A percentile compares a stretch with the other conserved stretches of the same genome.
These are phyloP conservation scores for Exserohilum turcica DNA, from an alignment of 2,329 filamentous ascomycete genomes.

Conservation along the genomic window DNA sequence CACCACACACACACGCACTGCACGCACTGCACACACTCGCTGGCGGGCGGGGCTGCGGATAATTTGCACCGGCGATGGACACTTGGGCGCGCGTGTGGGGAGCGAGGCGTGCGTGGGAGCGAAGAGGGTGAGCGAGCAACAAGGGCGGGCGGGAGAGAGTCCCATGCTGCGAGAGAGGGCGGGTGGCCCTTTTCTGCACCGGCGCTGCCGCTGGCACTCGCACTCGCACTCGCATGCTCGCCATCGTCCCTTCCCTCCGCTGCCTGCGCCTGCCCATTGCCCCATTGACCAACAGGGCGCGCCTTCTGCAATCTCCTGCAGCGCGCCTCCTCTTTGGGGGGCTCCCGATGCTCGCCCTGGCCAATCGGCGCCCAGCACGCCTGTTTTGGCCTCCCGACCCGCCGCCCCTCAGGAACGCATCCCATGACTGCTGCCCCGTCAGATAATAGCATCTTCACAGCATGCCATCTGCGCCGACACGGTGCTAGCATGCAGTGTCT, in stretches of 20 bases:
- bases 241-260: not conserved
- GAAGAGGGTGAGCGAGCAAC: not conserved
- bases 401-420: slow-evolving; percentile 17
- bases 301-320: slow-evolving; percentile 37
- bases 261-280: slow-evolving; percentile 2
- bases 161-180: not conserved
- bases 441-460: too few species aligned
- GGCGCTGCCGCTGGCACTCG: too few species aligned
- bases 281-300: slow-evolving; percentile 34
- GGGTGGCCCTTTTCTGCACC: not conserved
- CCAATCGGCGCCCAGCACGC: slow-evolving; percentile 1
- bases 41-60: too few species aligned
- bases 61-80: too few species aligned
- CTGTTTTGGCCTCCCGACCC: slow-evolving; percentile 8
- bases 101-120: too few species aligned
- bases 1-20: too few species aligned
- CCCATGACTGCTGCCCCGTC: too few species aligned
- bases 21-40: too few species aligned
- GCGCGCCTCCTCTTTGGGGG: slow-evolving; percentile 29
- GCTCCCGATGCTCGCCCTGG: not conserved
- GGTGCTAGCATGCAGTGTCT: too few species aligned
- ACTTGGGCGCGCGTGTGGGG: too few species aligned
- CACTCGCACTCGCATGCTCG: too few species aligned
- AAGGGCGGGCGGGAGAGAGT: not conserved
- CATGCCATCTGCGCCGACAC: too few species aligned